phyloP scores from a whole-genome alignment of 495 filamentous ascomycete genomes.

The Xylaria curta region DNA sequence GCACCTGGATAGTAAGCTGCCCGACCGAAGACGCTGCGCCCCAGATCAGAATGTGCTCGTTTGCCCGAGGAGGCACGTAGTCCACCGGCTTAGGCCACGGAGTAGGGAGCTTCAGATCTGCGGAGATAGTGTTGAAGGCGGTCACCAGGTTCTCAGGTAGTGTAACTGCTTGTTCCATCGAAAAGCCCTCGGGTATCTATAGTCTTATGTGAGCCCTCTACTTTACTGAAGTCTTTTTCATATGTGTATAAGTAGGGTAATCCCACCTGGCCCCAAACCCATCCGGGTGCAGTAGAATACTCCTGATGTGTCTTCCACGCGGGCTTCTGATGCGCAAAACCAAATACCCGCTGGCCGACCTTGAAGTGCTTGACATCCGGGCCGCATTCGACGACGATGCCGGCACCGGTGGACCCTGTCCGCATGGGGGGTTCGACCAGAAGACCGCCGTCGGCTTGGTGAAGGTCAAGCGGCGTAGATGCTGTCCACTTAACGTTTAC shows the following conservation, averaged over 20 bases:
- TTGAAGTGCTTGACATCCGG: slow-evolving; percentile 44
- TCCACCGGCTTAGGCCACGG: slow-evolving; percentile 54
- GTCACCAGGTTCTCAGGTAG: slow-evolving; percentile 61
- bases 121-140: slow-evolving; percentile 53
- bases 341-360: slow-evolving; percentile 56
- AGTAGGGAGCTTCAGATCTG: slow-evolving; percentile 51
- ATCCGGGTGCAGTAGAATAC: slow-evolving; percentile 46
- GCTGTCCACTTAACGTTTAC: slow-evolving; percentile 57
- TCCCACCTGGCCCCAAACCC: slow-evolving; percentile 43
- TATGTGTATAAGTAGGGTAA: neutral
- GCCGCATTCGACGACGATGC: slow-evolving; percentile 53
- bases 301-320: slow-evolving; percentile 54
- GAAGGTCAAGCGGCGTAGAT: slow-evolving; percentile 61
- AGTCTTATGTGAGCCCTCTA: neutral
- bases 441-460: slow-evolving; percentile 59
- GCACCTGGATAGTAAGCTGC: slow-evolving; percentile 55
- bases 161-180: slow-evolving; percentile 53
- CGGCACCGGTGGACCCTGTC: slow-evolving; percentile 49
- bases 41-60: slow-evolving; percentile 57
- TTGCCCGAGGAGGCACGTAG: slow-evolving; percentile 37
- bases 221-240: neutral
- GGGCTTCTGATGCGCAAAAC: slow-evolving; percentile 48
- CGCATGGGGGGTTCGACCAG: slow-evolving; percentile 47
- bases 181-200: slow-evolving; percentile 45
- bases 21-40: slow-evolving; percentile 61